A percentile compares a stretch with the other conserved stretches of the same genome.
Evolutionary conservation across 2,329 filamentous ascomycete species (phyloP).

Genomic region (Plectosphaerella plurivora): DNA sequence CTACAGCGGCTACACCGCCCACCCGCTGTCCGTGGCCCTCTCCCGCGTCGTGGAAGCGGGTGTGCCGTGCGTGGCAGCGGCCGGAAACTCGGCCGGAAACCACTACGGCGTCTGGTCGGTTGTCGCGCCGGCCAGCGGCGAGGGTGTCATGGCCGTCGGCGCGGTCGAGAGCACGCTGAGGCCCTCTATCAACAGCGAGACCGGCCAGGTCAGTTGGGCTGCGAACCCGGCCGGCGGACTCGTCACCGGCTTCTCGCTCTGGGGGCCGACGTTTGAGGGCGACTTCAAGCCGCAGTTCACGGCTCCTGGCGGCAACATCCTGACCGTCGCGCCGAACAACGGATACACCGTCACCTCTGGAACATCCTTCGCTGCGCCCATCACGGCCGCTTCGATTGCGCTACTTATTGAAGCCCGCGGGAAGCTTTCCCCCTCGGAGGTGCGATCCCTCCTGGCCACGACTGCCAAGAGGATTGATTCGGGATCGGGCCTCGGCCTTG

Average conservation of each 20-base stretch:
- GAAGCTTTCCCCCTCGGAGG: slow-evolving; percentile 40
- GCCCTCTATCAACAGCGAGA: background rate
- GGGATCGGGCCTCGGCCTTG: background rate
- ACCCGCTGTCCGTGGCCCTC: slow-evolving; percentile 43
- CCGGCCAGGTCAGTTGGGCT: slow-evolving; percentile 11
- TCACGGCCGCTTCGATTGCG: slow-evolving; percentile 45
- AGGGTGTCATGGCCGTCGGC: slow-evolving; percentile 10
- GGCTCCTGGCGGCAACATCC: slow-evolving; percentile 33
- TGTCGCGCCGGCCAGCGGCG: slow-evolving; percentile 6
- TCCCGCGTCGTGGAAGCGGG: slow-evolving; percentile 25
- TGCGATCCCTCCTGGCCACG: slow-evolving; percentile 45
- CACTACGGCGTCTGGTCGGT: slow-evolving; percentile 8
- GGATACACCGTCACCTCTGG: slow-evolving; percentile 45
- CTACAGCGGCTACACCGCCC: slow-evolving; percentile 46
- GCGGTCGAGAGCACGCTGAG: slow-evolving; percentile 17
- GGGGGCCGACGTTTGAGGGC: slow-evolving; percentile 36
- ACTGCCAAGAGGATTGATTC: slow-evolving; percentile 29
- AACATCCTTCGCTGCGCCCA: slow-evolving; percentile 49
- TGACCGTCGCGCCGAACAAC: slow-evolving; percentile 27
- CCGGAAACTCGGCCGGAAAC: slow-evolving; percentile 11
- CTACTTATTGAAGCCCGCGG: slow-evolving; percentile 47
- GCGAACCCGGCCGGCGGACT: slow-evolving; percentile 18
- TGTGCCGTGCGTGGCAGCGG: slow-evolving; percentile 13
- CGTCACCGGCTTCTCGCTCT: slow-evolving; percentile 28
- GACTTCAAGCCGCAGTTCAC: slow-evolving; percentile 32